A percentile compares a stretch with the other conserved stretches of the same genome.
phyloP scores from a whole-genome alignment of 495 filamentous ascomycete genomes.

The Pseudoneurospora amorphoporcata region DNA sequence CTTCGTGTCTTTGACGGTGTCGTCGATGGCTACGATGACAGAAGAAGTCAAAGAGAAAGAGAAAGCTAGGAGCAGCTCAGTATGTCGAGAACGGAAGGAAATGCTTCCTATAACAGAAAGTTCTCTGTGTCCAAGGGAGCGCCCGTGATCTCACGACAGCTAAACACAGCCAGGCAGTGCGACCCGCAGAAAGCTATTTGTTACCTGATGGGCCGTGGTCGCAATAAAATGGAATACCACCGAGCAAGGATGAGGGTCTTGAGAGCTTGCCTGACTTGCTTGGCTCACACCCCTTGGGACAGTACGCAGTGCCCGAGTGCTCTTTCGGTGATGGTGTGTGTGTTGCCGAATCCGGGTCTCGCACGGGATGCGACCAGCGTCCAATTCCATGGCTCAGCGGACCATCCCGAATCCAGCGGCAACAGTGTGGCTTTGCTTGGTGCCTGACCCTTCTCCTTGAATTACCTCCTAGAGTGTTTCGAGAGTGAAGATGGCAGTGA shows the following conservation, averaged over 20 bases:
- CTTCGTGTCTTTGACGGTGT: background rate
- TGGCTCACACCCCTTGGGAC: background rate
- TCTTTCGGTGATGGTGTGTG: conserved; percentile 72
- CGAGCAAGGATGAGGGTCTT: background rate
- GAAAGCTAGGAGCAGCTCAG: background rate
- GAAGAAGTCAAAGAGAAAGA: background rate
- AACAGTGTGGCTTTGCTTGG: background rate
- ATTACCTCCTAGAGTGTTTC: background rate
- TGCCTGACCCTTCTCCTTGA: background rate
- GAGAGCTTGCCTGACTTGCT: background rate
- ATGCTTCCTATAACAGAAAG: background rate
- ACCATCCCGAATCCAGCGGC: background rate
- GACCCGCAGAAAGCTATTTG: background rate
- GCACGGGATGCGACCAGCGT: conserved; percentile 66
- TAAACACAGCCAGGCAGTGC: background rate
- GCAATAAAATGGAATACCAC: background rate
- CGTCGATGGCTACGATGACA: background rate
- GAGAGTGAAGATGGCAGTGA: background rate
- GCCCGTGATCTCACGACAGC: background rate
- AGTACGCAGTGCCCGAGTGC: background rate
- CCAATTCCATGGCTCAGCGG: conserved; percentile 67
- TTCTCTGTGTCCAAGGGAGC: background rate
- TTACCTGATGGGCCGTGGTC: background rate
- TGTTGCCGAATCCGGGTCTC: conserved; percentile 76
- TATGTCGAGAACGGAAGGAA: background rate